Evolutionary conservation across 169 alveolate species (phyloP), one percentile per base, ranked within the genome.

Genomic region (Plasmodium vinckei): DNA sequence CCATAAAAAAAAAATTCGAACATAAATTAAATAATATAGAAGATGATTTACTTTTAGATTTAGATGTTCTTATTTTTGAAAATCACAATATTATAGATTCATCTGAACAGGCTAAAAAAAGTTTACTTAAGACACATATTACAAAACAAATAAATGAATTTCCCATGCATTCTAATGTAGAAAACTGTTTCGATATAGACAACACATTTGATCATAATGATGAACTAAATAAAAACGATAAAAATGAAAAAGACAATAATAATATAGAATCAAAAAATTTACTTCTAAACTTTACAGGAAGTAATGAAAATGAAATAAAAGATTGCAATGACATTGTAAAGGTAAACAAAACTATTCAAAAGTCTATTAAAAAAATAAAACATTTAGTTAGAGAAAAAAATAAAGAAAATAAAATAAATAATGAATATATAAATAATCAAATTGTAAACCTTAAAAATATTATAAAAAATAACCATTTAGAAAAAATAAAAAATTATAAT

Each of bases 1-100:
- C n/a, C 5, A 64, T 75, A 3, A 75, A 73, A 53, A 75, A 75
- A 75, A 64, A 75, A 25, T 75, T 60, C 17, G 88, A 75, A 65
- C 10, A 15, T 0, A 75, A 75, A 46, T 61, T 75, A 75, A 27
- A 21, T 56, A 54, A 75, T 53, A 46, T 75, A 49, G 88, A 75
- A 17, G 88, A 75, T 47, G 88, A 75, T 33, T 33, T 75, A 56
- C 27, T 67, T 9, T 15, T 75, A 61, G 73, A 75, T 53, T 5
- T 75, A 39, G 75, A 75, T 39, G 44, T 75, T 4, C 65, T 75
- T 2, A 47, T 44, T 56, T 56, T 63, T 27, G 75, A 75, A 65
- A 51, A 75, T 10, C 47, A 61, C 10, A 19, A 51, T 21, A 9
- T 47, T 10, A 10, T 4, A 19, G 4, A 10, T 9, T 5, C 46